Conservation (phyloP, 495 filamentous ascomycete genomes). For the Penicillium daleae region DNA sequence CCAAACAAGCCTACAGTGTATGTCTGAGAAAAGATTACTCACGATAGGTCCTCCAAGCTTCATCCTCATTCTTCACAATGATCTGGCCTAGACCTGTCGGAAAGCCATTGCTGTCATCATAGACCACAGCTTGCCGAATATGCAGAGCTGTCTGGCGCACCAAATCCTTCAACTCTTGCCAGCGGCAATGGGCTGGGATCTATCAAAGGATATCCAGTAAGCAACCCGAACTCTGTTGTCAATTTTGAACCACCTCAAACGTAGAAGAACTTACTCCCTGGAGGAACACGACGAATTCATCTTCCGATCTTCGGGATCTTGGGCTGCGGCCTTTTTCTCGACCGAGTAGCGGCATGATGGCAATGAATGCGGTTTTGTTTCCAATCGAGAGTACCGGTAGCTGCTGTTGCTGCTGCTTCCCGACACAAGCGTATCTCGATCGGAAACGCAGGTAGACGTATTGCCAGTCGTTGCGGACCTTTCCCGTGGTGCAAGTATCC, state of each 20-base stretch:
- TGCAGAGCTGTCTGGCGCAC: slow-evolving; percentile 52
- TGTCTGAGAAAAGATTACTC: slow-evolving; percentile 15
- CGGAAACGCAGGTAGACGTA: slow-evolving; percentile 5
- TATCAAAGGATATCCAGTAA: slow-evolving; percentile 15
- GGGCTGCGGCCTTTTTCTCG: slow-evolving; percentile 38
- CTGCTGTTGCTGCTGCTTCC: not conserved
- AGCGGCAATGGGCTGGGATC: slow-evolving; percentile 53
- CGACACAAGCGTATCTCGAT: not conserved
- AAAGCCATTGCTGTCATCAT: slow-evolving; percentile 51
- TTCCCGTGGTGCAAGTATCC: slow-evolving; percentile 6
- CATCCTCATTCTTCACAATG: slow-evolving; percentile 53
- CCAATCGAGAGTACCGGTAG: not conserved
- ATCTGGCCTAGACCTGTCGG: slow-evolving; percentile 53
- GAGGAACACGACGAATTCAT: slow-evolving; percentile 52
- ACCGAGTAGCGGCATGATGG: slow-evolving; percentile 37
- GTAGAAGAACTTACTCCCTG: slow-evolving; percentile 42
- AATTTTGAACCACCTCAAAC: not conserved
- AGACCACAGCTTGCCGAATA: slow-evolving; percentile 53
- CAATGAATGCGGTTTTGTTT: not conserved
- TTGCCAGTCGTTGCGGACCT: not conserved
- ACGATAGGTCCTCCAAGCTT: slow-evolving; percentile 54
- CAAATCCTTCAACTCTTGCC: slow-evolving; percentile 54
- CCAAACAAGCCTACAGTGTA: not conserved
- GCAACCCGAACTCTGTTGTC: not conserved
- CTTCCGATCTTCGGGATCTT: slow-evolving; percentile 42